A percentile compares a stretch with the other conserved stretches of the same genome.
phyloP scores from a whole-genome alignment of 2,329 filamentous ascomycete species.

The Aspergillus nomiae region DNA sequence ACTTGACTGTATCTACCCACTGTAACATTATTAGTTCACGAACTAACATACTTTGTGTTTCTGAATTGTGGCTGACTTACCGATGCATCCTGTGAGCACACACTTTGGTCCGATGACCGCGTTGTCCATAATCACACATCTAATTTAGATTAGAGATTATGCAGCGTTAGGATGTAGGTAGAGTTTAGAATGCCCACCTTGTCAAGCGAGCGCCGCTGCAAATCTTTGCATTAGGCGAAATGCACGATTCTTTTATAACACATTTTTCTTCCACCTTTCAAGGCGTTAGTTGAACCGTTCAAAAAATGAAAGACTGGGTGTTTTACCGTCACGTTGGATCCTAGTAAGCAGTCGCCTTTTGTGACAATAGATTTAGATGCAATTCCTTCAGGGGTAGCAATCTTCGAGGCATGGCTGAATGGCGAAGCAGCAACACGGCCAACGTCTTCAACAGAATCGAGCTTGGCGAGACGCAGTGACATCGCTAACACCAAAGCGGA shows the following conservation, averaged over 20 bases:
- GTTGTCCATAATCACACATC: conserved; percentile 91
- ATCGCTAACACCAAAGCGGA: conserved; percentile 77
- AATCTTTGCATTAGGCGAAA: conserved; percentile 86
- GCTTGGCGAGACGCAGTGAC: conserved; percentile 83
- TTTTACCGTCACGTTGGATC: conserved; percentile 73
- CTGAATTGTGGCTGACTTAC: not conserved
- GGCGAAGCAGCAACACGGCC: conserved; percentile 63
- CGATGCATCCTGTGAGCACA: conserved; percentile 82
- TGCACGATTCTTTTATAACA: conserved; percentile 85
- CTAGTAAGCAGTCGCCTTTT: conserved; percentile 77
- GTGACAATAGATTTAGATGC: conserved; percentile 81
- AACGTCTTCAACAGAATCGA: conserved; percentile 67
- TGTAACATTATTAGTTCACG: not conserved
- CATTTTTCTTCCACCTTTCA: conserved; percentile 73
- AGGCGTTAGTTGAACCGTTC: not conserved
- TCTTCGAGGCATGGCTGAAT: conserved; percentile 75
- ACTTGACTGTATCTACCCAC: conserved; percentile 78
- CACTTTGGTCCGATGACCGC: conserved; percentile 81
- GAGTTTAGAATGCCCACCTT: not conserved
- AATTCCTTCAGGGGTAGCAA: conserved; percentile 80
- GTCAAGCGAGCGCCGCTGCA: conserved; percentile 80
- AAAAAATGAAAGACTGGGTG: not conserved
- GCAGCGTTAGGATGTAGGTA: not conserved
- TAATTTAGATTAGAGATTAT: conserved; percentile 25
- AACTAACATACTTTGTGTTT: not conserved